Conservation (phyloP, 1,284 basidiomycete genomes). For the Pseudozyma tsukubaensis region DNA sequence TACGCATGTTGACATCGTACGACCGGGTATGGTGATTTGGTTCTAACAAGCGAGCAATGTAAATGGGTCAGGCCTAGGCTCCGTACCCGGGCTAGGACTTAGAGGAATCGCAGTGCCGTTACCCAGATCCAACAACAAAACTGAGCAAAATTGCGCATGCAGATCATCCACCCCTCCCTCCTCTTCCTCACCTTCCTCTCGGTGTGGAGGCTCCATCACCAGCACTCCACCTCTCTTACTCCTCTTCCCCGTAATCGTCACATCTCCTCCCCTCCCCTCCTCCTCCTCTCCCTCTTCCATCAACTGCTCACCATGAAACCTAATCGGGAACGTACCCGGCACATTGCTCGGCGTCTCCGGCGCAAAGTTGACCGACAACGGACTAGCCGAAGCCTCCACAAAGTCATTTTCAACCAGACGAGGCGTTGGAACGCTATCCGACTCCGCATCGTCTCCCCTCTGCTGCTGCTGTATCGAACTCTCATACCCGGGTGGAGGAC, state of each 20-base stretch:
- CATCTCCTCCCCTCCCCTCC: neutral
- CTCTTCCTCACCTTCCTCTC: neutral
- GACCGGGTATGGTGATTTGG: neutral
- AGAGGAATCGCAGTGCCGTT: slow-evolving; percentile 33
- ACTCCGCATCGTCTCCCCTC: slow-evolving; percentile 1
- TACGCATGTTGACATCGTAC: neutral
- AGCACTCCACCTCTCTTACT: no score
- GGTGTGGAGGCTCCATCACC: neutral
- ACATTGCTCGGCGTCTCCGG: slow-evolving; percentile 25
- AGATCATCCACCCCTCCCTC: slow-evolving; percentile 14
- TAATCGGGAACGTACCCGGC: slow-evolving; percentile 4
- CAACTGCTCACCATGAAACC: neutral
- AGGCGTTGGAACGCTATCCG: slow-evolving; percentile 8
- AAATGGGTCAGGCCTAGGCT: slow-evolving; percentile 16
- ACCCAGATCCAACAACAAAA: slow-evolving; percentile 30
- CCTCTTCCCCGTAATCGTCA: neutral
- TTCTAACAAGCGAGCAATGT: slow-evolving; percentile 15
- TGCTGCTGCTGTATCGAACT: neutral
- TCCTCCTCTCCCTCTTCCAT: neutral
- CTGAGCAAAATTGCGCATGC: slow-evolving; percentile 35
- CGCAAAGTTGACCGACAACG: slow-evolving; percentile 19
- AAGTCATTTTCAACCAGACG: slow-evolving; percentile 8
- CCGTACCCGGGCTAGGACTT: slow-evolving; percentile 12
- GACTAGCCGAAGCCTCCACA: neutral
- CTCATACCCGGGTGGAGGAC: slow-evolving; percentile 10